Evolutionary conservation across 108 stramenopile species (phyloP), one percentile per base, ranked within the genome.

Genomic region (Licmophora abbreviata): DNA sequence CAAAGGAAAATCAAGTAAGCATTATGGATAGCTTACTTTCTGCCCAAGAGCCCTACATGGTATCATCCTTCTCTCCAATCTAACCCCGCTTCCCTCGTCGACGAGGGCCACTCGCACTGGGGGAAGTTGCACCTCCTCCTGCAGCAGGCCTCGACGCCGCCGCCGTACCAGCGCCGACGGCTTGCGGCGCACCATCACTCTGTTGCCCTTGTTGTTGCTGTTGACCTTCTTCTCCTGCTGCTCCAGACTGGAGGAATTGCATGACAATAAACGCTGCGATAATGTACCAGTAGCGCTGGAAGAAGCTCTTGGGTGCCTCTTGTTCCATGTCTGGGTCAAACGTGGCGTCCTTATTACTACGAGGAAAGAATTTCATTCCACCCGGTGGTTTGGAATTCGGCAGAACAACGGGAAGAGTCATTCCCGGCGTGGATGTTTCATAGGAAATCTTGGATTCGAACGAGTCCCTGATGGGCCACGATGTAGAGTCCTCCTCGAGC

Each of bases 281-380:
- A 50, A 90, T 76, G 48, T 90, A 90, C 88, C 88, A 90, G 54
- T 90, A 90, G 50, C 58, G 59, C 21, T 59, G 61, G 43, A 86
- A 55, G 35, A 76, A 83, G 18, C 69, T 61, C 15, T 41, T 31
- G 18, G 49, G 46, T n/a, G n/a, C n/a, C n/a, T n/a, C n/a, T 55
- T 63, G 66, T 51, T 64, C 49, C 33, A 36, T 54, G 48, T 40
- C 34, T 27, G 47, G 6, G 20, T 29, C 37, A 17, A 29, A 52
- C 5, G 27, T 10, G 54, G 56, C 64, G 49, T 69, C 64, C 46
- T 65, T 61, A 3, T 74, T 33, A 15, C 41, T 54, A 27, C 59
- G 49, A 27, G 64, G 40, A 18, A 81, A 59, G 61, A 76, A 85
- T 42, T 74, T 70, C 48, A 81, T 54, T 17, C 88, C 88, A 25